Percentiles rank a stretch among this genome's conserved stretches.
Evolutionary conservation across 73 alveolate genomes (phyloP).

Genomic region (Breviolum minutum): DNA sequence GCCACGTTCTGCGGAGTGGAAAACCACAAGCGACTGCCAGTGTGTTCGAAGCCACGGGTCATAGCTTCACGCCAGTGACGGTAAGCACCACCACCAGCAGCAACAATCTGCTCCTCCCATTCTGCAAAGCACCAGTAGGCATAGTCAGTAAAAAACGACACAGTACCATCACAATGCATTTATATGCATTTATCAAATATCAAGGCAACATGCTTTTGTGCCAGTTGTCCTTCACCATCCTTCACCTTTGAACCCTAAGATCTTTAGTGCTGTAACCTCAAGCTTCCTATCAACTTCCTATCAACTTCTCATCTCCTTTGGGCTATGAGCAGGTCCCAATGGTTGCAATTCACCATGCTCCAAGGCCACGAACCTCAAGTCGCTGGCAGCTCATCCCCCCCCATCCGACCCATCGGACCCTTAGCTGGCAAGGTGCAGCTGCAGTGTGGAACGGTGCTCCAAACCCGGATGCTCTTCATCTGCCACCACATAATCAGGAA

Average conservation of each 20-base stretch:
- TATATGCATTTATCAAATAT: no score
- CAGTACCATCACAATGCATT: no score
- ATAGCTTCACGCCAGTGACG: slow-evolving; percentile 75
- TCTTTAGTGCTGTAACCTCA: no score
- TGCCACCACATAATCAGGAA: slow-evolving; percentile 80
- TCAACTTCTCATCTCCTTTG: background rate
- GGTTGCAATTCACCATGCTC: slow-evolving; percentile 1
- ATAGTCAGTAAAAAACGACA: background rate
- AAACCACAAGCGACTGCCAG: slow-evolving; percentile 56
- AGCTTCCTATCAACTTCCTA: no score
- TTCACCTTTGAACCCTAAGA: no score
- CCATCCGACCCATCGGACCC: background rate
- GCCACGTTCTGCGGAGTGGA: slow-evolving; percentile 32
- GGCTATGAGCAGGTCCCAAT: slow-evolving; percentile 51
- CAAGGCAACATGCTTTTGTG: no score
- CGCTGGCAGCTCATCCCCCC: background rate
- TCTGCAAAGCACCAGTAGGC: background rate
- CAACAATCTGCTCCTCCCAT: slow-evolving; percentile 32
- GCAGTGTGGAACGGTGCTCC: slow-evolving; percentile 27
- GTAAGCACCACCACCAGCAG: slow-evolving; percentile 52
- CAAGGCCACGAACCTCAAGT: background rate
- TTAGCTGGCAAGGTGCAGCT: background rate
- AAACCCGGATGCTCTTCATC: slow-evolving; percentile 57
- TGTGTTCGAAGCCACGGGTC: slow-evolving; percentile 15
- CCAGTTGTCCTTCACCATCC: no score